These are phyloP conservation scores for Fomitopsis pinicola DNA, from an alignment of 1,284 basidiomycete species.

Conservation along the genomic window DNA sequence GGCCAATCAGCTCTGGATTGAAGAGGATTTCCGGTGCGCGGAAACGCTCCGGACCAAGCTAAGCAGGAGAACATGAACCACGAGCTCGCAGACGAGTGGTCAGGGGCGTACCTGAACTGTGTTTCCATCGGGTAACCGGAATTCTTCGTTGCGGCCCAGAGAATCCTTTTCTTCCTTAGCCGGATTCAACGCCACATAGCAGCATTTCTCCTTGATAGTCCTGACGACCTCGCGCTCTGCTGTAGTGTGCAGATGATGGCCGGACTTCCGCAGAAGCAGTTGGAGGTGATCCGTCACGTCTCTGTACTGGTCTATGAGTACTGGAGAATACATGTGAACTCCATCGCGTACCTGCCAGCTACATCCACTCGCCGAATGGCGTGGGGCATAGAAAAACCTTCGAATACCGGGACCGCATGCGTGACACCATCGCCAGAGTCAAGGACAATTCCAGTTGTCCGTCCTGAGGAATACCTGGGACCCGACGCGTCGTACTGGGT, in stretches of 20 bases:
- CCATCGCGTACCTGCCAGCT: slow-evolving; percentile 72
- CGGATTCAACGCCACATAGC: slow-evolving; percentile 90
- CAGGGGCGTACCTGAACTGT: slow-evolving; percentile 69
- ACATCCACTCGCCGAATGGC: slow-evolving; percentile 95
- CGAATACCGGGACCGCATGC: slow-evolving; percentile 98
- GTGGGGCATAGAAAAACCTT: slow-evolving; percentile 99
- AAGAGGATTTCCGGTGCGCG: slow-evolving; percentile 97
- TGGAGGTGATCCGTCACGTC: slow-evolving; percentile 98
- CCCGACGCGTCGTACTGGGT: slow-evolving; percentile 8
- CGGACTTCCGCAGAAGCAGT: slow-evolving; percentile 88
- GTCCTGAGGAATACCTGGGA: slow-evolving; percentile 95
- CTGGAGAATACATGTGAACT: neutral
- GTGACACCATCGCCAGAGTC: slow-evolving; percentile 99
- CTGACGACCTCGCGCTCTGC: slow-evolving; percentile 97
- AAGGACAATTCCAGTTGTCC: slow-evolving; percentile 97
- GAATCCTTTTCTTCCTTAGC: slow-evolving; percentile 94
- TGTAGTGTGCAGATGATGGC: slow-evolving; percentile 93
- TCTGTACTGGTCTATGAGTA: slow-evolving; percentile 36
- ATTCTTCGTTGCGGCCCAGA: slow-evolving; percentile 78
- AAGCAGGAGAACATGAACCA: slow-evolving; percentile 7
- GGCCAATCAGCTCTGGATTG: slow-evolving; percentile 95
- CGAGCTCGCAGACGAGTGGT: slow-evolving; percentile 4
- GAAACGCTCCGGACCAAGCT: slow-evolving; percentile 96
- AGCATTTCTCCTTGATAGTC: slow-evolving; percentile 98
- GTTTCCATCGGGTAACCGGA: slow-evolving; percentile 94